These are phyloP conservation scores for Pholiota adiposa DNA, from an alignment of 1,284 basidiomycete species.

Conservation along the genomic window DNA sequence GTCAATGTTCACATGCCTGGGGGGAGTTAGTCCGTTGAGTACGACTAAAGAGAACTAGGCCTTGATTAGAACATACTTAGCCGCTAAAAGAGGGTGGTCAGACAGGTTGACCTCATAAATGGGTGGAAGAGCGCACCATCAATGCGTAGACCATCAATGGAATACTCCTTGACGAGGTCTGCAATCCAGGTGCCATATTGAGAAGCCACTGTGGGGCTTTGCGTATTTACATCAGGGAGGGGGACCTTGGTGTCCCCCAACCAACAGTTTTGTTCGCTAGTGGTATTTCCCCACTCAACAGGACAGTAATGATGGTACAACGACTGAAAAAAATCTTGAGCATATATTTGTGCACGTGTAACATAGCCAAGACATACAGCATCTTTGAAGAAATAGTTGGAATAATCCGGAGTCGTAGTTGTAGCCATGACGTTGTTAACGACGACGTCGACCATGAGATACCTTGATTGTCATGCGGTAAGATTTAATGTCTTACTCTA, in stretches of 20 bases:
- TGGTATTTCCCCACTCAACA: constrained; percentile 66
- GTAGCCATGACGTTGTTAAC: constrained; percentile 76
- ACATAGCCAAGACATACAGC: constrained; percentile 36
- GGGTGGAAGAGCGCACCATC: constrained; percentile 50
- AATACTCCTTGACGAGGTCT: constrained; percentile 63
- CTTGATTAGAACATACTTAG: constrained; percentile 53
- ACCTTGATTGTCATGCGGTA: constrained; percentile 39
- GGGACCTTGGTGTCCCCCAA: constrained; percentile 70
- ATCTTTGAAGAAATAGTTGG: constrained; percentile 64
- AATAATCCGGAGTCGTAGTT: constrained; percentile 58
- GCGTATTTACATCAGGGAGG: constrained; percentile 76
- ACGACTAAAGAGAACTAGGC: not conserved
- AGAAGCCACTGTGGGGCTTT: constrained; percentile 58
- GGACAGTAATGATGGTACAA: constrained; percentile 70
- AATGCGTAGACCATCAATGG: constrained; percentile 75
- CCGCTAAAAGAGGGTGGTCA: constrained; percentile 41
- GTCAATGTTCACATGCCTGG: constrained; percentile 63
- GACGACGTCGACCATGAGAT: constrained; percentile 81
- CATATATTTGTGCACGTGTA: constrained; percentile 1
- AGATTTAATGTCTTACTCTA: not conserved
- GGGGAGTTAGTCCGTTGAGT: constrained; percentile 9
- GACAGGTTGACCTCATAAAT: constrained; percentile 10
- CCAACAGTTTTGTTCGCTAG: constrained; percentile 76
- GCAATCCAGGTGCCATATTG: constrained; percentile 67
- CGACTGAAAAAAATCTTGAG: constrained; percentile 33